Conservation (phyloP, 2,329 filamentous ascomycete genomes). For the Ophiosphaerella narmari region DNA sequence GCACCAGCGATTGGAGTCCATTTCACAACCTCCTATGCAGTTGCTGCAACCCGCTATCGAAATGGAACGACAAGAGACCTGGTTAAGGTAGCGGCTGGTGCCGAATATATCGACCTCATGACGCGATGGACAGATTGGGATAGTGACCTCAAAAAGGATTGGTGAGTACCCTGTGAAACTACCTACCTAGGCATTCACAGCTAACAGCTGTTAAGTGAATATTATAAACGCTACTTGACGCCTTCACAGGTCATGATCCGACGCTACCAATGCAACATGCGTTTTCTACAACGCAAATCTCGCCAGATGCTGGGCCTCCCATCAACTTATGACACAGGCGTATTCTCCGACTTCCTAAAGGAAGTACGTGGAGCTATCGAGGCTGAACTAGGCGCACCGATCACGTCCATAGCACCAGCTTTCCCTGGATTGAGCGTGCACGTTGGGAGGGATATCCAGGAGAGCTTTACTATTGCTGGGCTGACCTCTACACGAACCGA, state of each 20-base stretch:
- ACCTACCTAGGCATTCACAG: neutral
- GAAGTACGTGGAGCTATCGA: slow-evolving; percentile 20
- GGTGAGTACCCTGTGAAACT: slow-evolving; percentile 5
- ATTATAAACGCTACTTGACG: neutral
- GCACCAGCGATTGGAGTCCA: slow-evolving; percentile 29
- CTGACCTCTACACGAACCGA: slow-evolving; percentile 10
- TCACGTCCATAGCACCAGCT: slow-evolving; percentile 21
- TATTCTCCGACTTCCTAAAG: slow-evolving; percentile 21
- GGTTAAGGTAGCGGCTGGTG: slow-evolving; percentile 25
- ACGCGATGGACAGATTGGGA: slow-evolving; percentile 21
- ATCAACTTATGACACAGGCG: slow-evolving; percentile 16
- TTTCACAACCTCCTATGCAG: slow-evolving; percentile 33
- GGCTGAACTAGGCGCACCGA: slow-evolving; percentile 11
- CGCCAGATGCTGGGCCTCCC: slow-evolving; percentile 12
- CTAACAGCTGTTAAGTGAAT: too few relatives aligned
- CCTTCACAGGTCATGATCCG: neutral
- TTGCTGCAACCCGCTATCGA: slow-evolving; percentile 26
- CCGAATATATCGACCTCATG: slow-evolving; percentile 29
- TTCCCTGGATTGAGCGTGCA: slow-evolving; percentile 18
- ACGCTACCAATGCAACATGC: slow-evolving; percentile 3
- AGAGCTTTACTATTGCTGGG: slow-evolving; percentile 20
- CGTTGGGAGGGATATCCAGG: slow-evolving; percentile 17
- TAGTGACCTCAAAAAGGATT: slow-evolving; percentile 4
- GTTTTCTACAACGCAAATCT: neutral
- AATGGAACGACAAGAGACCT: slow-evolving; percentile 30